Evolutionary conservation across 192 early-diverging fungal species (phyloP), one percentile per base, ranked within the genome.

Genomic region (Allomyces macrogynus): DNA sequence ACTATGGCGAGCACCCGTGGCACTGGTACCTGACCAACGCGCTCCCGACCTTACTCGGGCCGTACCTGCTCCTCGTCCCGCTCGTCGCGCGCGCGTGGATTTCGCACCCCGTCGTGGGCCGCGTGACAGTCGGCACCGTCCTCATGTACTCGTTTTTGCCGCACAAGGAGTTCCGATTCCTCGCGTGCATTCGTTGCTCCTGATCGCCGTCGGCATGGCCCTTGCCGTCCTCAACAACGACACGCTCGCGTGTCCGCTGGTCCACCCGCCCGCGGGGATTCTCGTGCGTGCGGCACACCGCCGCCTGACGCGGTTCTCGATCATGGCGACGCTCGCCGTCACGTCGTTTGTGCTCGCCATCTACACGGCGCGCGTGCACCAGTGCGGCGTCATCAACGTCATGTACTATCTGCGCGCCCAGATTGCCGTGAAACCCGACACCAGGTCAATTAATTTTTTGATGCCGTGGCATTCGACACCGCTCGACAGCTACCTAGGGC

Each of bases 391-490:
- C 1, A 67, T 96, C 3, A 90, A 95, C 68, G 92, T 87, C 10
- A 84, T 91, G 78, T 43, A 67, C 3, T 91, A 84, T 73, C 64
- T 98, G 49, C 76, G 88, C 62, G 62, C 71, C 1, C 72, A 85
- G 26, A 27, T 42, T 69, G 69, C 12, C 24, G 63, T 42, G 67
- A 63, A 1, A 67, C 40, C 5, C 22, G 23, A 54, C 61, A 54
- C 25, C 60, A 65, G n/a, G 63, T 71, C 22, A 24, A 67, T 92
- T 12, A 77, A 86, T 2, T 87, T 94, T 67, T 69, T 96, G 43
- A 97, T 93, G 91, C 95, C 95, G 9, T 98, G 95, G 64, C 93
- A 98, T 69, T 98, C 93, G 5, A 94, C 95, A 3, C 95, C 93
- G n/a, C 93, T 80, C 72, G 84, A 93, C 64, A 87, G 87, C 60